Percentiles rank a stretch among this genome's conserved stretches.
These are phyloP conservation scores for Russula vinacea DNA, from an alignment of 768 basidiomycete species.

Conservation along the genomic window DNA sequence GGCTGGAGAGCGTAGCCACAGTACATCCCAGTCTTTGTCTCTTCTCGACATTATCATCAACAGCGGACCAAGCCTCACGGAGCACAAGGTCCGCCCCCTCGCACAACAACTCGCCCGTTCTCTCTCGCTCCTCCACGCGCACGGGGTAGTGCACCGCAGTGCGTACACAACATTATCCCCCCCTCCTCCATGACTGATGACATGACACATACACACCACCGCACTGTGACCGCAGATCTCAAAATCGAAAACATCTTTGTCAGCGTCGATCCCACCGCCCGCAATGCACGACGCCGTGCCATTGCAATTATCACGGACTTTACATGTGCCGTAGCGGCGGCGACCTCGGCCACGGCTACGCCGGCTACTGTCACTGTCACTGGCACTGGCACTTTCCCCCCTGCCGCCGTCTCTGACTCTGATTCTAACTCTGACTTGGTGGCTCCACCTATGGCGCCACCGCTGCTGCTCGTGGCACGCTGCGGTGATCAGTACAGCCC, in stretches of 20 bases:
- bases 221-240: constrained; percentile 11
- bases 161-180: neutral
- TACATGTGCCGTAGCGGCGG: neutral
- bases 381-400: neutral
- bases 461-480: neutral
- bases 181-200: too few relatives aligned
- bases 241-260: constrained; percentile 2
- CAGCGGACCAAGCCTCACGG: neutral
- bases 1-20: neutral
- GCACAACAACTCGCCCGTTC: constrained; percentile 14
- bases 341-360: too few relatives aligned
- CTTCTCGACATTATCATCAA: constrained; percentile 1
- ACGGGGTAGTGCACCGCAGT: constrained; percentile 14
- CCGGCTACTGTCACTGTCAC: too few relatives aligned
- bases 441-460: neutral
- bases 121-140: constrained; percentile 7
- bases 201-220: neutral
- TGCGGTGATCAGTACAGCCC: constrained; percentile 5
- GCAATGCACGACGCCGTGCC: neutral
- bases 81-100: neutral
- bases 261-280: neutral
- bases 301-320: constrained; percentile 10
- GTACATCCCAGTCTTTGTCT: neutral
- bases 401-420: neutral
- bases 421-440: neutral